Conservation (phyloP, 768 basidiomycete genomes). For the Phylloporus sp. region DNA sequence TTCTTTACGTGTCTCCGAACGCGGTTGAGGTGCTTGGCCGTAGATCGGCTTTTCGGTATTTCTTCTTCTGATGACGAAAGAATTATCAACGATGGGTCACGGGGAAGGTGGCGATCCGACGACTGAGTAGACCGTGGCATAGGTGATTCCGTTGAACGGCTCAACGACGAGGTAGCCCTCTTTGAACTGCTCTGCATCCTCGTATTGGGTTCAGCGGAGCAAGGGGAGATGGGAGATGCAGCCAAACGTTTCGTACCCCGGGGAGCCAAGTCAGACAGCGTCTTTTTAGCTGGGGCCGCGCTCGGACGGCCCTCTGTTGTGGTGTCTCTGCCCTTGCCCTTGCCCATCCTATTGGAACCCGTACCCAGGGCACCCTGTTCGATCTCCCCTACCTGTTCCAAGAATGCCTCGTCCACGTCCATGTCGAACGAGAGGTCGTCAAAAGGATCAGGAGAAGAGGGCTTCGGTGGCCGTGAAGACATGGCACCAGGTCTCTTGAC, state of each 20-base stretch:
- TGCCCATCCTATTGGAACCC: conserved; percentile 14
- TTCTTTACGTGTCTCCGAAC: conserved; percentile 8
- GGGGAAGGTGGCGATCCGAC: conserved; percentile 9
- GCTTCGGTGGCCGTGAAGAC: conserved; percentile 3
- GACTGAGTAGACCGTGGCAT: conserved; percentile 18
- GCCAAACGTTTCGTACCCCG: conserved; percentile 18
- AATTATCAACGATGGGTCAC: conserved; percentile 21
- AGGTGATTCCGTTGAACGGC: conserved; percentile 7
- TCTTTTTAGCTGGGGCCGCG: conserved; percentile 2
- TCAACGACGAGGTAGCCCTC: conserved; percentile 14
- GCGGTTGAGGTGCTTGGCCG: neutral
- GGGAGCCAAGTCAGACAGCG: conserved; percentile 1
- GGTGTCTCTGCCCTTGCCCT: conserved; percentile 16
- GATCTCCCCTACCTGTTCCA: conserved; percentile 34
- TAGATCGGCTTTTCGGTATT: neutral
- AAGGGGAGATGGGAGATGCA: conserved; percentile 5
- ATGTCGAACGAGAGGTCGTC: conserved; percentile 34
- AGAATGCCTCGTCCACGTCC: conserved; percentile 36
- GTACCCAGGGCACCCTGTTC: conserved; percentile 18
- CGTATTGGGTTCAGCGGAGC: conserved; percentile 12
- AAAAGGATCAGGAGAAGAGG: conserved; percentile 25
- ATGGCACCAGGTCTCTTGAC: conserved; percentile 6
- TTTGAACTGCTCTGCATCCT: conserved; percentile 8
- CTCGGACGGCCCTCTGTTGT: conserved; percentile 1
- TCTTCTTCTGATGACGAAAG: conserved; percentile 23